Conservation (phyloP, 2,329 filamentous ascomycete species). For the Hymenoscyphus linearis region DNA sequence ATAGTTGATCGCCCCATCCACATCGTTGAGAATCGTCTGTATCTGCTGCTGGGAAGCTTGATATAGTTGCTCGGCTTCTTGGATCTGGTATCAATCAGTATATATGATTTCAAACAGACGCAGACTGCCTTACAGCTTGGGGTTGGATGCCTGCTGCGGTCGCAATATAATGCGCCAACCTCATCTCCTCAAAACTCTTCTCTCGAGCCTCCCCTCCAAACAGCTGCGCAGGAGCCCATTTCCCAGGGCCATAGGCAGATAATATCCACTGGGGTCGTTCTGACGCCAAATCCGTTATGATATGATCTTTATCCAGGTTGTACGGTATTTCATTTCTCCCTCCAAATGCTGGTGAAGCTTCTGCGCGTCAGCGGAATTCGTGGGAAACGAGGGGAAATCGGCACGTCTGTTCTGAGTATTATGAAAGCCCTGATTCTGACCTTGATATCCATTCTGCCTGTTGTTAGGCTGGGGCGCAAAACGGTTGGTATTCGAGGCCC, state of each 20-base stretch:
- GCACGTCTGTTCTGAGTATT: slow-evolving; percentile 7
- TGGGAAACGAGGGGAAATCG: not conserved
- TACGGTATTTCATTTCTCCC: slow-evolving; percentile 19
- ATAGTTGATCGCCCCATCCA: slow-evolving; percentile 68
- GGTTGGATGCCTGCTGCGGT: slow-evolving; percentile 54
- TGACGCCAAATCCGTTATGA: slow-evolving; percentile 61
- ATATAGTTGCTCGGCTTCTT: slow-evolving; percentile 56
- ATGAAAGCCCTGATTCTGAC: not conserved
- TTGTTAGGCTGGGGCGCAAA: slow-evolving; percentile 24
- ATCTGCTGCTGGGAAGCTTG: slow-evolving; percentile 66
- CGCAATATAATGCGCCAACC: slow-evolving; percentile 69
- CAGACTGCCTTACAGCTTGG: slow-evolving; percentile 34
- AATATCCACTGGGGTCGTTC: slow-evolving; percentile 81
- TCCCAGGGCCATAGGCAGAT: slow-evolving; percentile 77
- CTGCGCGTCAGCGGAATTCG: not conserved
- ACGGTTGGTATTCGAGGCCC: slow-evolving; percentile 31
- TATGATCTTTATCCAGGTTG: slow-evolving; percentile 39
- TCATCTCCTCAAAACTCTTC: slow-evolving; percentile 83
- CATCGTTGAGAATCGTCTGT: slow-evolving; percentile 60
- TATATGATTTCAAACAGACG: not conserved
- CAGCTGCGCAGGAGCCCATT: slow-evolving; percentile 71
- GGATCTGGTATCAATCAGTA: slow-evolving; percentile 40
- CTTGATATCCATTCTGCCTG: slow-evolving; percentile 12
- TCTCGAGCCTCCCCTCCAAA: slow-evolving; percentile 77
- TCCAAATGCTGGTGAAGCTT: slow-evolving; percentile 2